phyloP scores from a whole-genome alignment of 2,329 filamentous ascomycete genomes.

The Cercospora canescens region DNA sequence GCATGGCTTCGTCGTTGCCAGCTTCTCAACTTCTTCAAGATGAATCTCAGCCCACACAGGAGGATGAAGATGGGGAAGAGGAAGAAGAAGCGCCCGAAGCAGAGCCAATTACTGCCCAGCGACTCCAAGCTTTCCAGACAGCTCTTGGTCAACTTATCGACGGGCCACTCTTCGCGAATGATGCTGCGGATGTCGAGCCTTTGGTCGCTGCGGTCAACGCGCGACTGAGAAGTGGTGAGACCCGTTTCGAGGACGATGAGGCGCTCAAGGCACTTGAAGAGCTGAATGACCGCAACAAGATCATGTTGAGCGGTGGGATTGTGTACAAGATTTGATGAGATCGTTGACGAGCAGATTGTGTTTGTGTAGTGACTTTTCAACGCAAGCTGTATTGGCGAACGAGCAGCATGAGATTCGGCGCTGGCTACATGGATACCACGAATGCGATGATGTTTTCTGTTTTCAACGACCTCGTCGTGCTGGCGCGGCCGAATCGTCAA shows the following conservation, averaged over 20 bases:
- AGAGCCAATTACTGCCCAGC: slow-evolving; percentile 57
- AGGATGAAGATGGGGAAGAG: slow-evolving; percentile 31
- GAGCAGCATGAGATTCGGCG: background rate
- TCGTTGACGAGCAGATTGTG: background rate
- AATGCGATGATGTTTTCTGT: too few relatives aligned
- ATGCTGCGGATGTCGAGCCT: slow-evolving; percentile 72
- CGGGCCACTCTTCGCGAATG: slow-evolving; percentile 81
- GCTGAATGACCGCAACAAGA: slow-evolving; percentile 81
- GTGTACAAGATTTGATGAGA: slow-evolving; percentile 49
- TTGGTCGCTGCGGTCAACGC: slow-evolving; percentile 79
- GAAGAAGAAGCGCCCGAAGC: slow-evolving; percentile 41
- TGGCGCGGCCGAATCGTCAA: background rate
- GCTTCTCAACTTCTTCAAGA: slow-evolving; percentile 67
- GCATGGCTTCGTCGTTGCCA: slow-evolving; percentile 77
- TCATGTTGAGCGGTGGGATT: slow-evolving; percentile 67
- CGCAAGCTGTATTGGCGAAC: background rate
- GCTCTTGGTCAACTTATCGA: slow-evolving; percentile 81
- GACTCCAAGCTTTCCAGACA: slow-evolving; percentile 74
- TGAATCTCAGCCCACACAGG: slow-evolving; percentile 47
- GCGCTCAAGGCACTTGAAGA: slow-evolving; percentile 73
- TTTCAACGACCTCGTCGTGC: too few relatives aligned
- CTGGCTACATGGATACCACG: background rate
- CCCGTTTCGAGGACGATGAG: slow-evolving; percentile 69
- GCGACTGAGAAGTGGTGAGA: slow-evolving; percentile 59
- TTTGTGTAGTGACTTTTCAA: background rate